Percentiles rank a stretch among this genome's conserved stretches.
These are phyloP conservation scores for Chalciporus pseudorubinellus DNA, from an alignment of 768 basidiomycete genomes.

Conservation along the genomic window DNA sequence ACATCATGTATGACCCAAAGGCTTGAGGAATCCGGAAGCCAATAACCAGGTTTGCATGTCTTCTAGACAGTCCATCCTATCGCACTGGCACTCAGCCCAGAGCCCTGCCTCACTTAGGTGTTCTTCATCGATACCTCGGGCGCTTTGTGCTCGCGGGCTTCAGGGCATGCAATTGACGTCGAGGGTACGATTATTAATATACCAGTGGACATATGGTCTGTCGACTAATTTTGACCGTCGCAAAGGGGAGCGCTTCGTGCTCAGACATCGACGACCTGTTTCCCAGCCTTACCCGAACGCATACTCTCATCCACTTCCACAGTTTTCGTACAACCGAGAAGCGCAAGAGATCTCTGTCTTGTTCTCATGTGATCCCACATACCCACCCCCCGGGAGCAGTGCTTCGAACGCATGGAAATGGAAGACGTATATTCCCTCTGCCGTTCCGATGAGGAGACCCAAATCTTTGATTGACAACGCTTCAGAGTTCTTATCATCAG, in stretches of 20 bases:
- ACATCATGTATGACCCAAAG: constrained; percentile 38
- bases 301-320: constrained; percentile 74
- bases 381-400: constrained; percentile 39
- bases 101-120: constrained; percentile 44
- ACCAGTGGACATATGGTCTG: background rate
- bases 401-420: constrained; percentile 51
- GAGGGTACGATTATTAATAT: constrained; percentile 48
- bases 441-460: constrained; percentile 67
- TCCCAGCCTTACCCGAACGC: constrained; percentile 76
- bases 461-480: constrained; percentile 71
- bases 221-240: constrained; percentile 9
- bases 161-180: constrained; percentile 81
- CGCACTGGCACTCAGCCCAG: background rate
- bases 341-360: constrained; percentile 59
- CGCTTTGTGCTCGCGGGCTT: constrained; percentile 69
- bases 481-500: constrained; percentile 59
- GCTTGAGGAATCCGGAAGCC: constrained; percentile 60
- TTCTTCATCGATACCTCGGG: constrained; percentile 83
- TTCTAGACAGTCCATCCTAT: background rate
- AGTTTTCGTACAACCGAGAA: constrained; percentile 54
- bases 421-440: constrained; percentile 60
- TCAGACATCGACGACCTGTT: constrained; percentile 75
- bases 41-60: constrained; percentile 65
- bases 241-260: constrained; percentile 61
- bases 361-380: constrained; percentile 64